Conservation (phyloP, 2,329 filamentous ascomycete genomes). For the Sarocladium brachiariae region DNA sequence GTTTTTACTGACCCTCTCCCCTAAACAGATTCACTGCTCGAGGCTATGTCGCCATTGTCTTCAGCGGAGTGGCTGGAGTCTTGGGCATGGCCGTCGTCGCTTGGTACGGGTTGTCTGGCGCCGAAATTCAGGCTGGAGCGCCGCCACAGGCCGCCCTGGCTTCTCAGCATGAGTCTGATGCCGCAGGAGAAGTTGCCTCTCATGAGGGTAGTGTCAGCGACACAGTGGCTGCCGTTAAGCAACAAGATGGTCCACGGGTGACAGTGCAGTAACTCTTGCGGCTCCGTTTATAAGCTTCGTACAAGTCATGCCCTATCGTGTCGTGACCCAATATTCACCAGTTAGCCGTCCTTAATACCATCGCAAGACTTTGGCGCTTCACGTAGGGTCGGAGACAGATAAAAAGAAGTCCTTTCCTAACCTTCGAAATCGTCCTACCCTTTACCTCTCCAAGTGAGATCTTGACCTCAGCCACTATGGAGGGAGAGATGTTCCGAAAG, state of each 20-base stretch:
- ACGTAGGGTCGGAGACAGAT: too few species aligned
- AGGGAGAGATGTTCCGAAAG: too few species aligned
- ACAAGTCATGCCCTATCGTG: too few species aligned
- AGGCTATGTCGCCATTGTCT: conserved; percentile 68
- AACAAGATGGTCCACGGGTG: neutral
- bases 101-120: conserved; percentile 47
- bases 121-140: neutral
- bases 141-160: neutral
- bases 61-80: conserved; percentile 64
- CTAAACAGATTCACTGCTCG: conserved; percentile 52
- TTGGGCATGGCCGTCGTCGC: conserved; percentile 60
- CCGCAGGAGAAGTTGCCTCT: neutral
- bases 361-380: too few species aligned
- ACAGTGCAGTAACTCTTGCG: too few species aligned
- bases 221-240: neutral
- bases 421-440: too few species aligned
- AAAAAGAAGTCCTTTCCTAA: too few species aligned
- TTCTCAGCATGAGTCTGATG: neutral
- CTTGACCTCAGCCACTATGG: too few species aligned
- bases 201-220: neutral
- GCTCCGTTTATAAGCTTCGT: too few species aligned
- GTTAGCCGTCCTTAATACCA: too few species aligned
- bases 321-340: too few species aligned
- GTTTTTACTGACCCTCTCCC: conserved; percentile 8
- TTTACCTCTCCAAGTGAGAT: too few species aligned